These are phyloP conservation scores for Setaria viridis DNA, from an alignment of 202 grass and related monocot genomes.

Conservation along the genomic window DNA sequence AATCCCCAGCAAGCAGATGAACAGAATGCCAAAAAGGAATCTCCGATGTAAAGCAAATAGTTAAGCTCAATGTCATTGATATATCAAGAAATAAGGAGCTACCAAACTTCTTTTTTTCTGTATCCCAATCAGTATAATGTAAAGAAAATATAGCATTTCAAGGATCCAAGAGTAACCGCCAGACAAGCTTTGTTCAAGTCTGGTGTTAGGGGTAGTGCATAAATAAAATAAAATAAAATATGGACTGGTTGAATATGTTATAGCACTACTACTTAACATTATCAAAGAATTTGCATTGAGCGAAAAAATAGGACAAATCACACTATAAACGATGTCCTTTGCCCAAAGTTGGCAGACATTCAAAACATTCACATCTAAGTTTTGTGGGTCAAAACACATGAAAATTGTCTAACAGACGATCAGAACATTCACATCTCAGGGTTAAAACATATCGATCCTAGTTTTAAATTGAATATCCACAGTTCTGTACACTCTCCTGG, in stretches of 20 bases:
- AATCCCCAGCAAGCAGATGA: neutral
- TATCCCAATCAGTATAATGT: too few relatives aligned
- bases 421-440: neutral
- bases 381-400: neutral
- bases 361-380: neutral
- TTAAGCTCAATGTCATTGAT: neutral
- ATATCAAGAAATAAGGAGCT: conserved; percentile 9
- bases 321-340: neutral
- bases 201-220: neutral
- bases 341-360: neutral
- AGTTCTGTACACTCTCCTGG: neutral
- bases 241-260: neutral
- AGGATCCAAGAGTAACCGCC: neutral
- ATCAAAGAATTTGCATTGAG: neutral
- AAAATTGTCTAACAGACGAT: neutral
- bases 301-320: neutral
- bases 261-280: neutral
- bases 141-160: conserved; percentile 6
- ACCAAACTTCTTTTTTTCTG: neutral
- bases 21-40: neutral
- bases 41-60: neutral
- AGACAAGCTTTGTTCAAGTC: neutral
- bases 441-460: neutral
- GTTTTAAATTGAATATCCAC: neutral
- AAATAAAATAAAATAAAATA: neutral